A percentile compares a stretch with the other conserved stretches of the same genome.
phyloP scores from a whole-genome alignment of 306 rosid species.

The Quercus agrifolia region DNA sequence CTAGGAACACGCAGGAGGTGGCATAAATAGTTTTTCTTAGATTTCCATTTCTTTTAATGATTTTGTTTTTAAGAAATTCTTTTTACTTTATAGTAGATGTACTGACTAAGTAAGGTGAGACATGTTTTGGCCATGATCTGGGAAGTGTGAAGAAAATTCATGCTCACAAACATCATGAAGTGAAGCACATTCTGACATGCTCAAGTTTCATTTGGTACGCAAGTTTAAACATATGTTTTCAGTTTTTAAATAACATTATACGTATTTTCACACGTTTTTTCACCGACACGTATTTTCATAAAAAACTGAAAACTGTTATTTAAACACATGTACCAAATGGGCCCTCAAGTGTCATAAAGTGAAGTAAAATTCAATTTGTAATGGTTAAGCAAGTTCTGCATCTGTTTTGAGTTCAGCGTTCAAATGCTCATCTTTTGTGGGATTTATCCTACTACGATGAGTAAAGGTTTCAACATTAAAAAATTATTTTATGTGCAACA shows the following conservation, averaged over 20 bases:
- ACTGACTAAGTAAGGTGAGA: no score
- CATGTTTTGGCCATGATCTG: neutral
- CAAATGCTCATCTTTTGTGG: neutral
- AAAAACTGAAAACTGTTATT: no score
- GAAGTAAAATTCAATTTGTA: no score
- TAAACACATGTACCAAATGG: no score
- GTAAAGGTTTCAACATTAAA: neutral
- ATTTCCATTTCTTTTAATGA: no score
- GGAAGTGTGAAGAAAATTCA: no score
- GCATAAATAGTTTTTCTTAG: neutral
- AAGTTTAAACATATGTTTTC: no score
- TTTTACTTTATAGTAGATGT: no score
- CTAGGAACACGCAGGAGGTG: neutral
- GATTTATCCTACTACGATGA: no score
- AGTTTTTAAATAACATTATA: no score
- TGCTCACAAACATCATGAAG: neutral
- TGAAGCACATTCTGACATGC: neutral
- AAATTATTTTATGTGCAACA: neutral
- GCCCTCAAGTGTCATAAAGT: neutral
- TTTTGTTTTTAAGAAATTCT: no score
- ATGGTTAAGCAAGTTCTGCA: neutral
- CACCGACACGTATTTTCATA: no score
- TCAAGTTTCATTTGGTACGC: neutral
- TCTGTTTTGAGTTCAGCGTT: neutral
- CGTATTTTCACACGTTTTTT: accelerated